Base-by-base conservation (phyloP, 2,329 filamentous ascomycete genomes). In the Aspergillus novofumigatus region DNA sequence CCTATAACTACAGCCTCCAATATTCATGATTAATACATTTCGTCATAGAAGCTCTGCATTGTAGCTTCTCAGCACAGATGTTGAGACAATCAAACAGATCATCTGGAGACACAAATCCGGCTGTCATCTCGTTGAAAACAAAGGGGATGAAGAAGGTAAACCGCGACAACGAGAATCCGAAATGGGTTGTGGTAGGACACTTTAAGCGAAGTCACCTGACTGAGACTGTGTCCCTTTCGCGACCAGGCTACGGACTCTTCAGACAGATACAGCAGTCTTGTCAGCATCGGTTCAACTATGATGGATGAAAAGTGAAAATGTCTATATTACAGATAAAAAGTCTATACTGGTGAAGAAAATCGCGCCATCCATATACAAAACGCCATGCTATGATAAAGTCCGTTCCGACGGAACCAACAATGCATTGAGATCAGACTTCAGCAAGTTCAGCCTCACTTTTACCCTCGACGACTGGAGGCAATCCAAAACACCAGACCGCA, bases 401-500 rank as follows among this genome's bases (percentile, higher is more conserved):
- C n/a, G 23, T 1, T 14, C 9, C 21, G 6, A 5, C 8, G 20
- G 21, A 26, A 14, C 44, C 20, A 25, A 25, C 4, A 26, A 47
- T 47, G 44, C 44, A 47, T 21, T 14, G 32, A 47, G 10, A 26
- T 47, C 44, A 47, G 20, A 23, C 44, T 47, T 47, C 44, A 11
- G 11, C 21, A 10, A 23, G 21, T 47, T 47, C 44, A 11, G 11
- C 21, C 3, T 60, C 58, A 4, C 23, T 3, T 45, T 61, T 60
- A n/a, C 59, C 49, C 23, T 28, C 51, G 10, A n/a, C 45, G 21
- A 23, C 14, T 14, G 49, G 25, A 44, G 61, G 54, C 4, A 68
- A 71, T 32, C n/a, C 58, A 58, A 26, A 71, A 69, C 28, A 54
- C 63, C 64, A 72, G 17, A 73, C 66, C 1, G 69, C 61, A 1